Evolutionary conservation across 139 green algal species (phyloP), one percentile per base, ranked within the genome.

Genomic region (Chlorella sp.): DNA sequence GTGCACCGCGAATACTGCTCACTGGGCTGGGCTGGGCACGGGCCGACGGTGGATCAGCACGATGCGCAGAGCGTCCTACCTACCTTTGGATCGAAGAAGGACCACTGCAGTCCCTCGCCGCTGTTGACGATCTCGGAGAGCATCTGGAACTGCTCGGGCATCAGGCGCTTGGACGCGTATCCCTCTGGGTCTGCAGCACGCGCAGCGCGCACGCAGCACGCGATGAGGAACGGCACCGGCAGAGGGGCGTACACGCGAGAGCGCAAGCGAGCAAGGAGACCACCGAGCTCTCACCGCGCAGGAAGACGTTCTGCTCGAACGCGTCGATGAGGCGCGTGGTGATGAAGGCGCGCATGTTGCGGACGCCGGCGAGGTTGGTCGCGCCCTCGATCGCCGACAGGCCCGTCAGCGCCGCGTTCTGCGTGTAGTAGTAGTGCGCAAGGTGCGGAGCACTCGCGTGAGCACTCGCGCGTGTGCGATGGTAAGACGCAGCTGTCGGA

Each of bases 311-410:
- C 30, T 76, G 66, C 67, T 84, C 74, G 60, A 78, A 76, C 60
- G 76, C 62, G 74, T 84, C 79, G 32, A 84, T 81, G 2, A 84
- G 74, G 30, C 79, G 70, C 0, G 79, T 84, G 50, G 79, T 84
- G 74, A 84, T 84, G 79, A 84, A 84, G 4, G 79, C 79, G n/a
- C 73, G 74, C 79, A 84, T 84, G 71, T 76, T 73, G 0, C 79
- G 66, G 2, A 80, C 74, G 5, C 77, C 77, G 69, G 68, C 36
- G 35, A 84, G 60, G 71, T 84, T 78, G n/a, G 79, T 76, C 2
- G 79, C 74, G 2, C 49, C 62, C 71, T 74, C 66, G 29, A 84
- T 80, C 34, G 65, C 50, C 31, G 68, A 32, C 36, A 84, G 71
- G 3, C 67, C 79, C 23, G 49, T 63, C 31, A 84, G 42, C 0